phyloP scores from a whole-genome alignment of 2,329 filamentous ascomycete genomes.

The Bipolaris bicolor region DNA sequence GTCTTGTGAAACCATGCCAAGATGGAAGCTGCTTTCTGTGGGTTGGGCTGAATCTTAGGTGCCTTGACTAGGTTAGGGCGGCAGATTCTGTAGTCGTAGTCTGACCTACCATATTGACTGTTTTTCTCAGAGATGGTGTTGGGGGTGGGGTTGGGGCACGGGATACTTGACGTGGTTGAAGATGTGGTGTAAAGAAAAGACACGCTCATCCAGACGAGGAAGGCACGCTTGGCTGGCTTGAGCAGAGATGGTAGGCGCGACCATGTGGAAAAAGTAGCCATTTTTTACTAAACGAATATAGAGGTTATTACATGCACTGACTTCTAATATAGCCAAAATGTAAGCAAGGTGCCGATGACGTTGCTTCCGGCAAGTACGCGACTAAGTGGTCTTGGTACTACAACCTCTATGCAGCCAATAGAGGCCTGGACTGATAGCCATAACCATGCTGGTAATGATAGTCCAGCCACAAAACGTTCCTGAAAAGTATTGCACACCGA shows the following conservation, averaged over 20 bases:
- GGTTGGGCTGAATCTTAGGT: constrained; percentile 63
- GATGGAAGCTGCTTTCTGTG: constrained; percentile 64
- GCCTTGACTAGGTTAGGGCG: constrained; percentile 42
- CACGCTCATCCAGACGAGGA: too few species aligned
- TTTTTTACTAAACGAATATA: neutral
- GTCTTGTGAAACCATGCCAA: constrained; percentile 65
- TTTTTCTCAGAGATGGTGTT: neutral
- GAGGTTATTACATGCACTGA: neutral
- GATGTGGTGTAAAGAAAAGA: too few species aligned
- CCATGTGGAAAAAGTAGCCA: too few species aligned
- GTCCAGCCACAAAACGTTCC: too few species aligned
- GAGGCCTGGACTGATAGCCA: neutral
- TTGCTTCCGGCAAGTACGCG: neutral
- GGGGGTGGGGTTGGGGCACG: neutral
- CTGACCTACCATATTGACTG: constrained; percentile 17
- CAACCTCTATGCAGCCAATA: neutral
- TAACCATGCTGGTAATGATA: neutral
- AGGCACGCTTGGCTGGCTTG: too few species aligned
- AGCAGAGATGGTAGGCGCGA: too few species aligned
- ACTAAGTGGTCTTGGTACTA: neutral
- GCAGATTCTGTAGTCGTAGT: neutral
- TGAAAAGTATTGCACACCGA: too few species aligned
- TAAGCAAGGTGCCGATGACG: neutral
- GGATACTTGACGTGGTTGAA: too few species aligned
- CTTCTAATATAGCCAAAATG: neutral